phyloP scores from a whole-genome alignment of 352 stramenopile genomes.

The Peronospora tabacina region DNA sequence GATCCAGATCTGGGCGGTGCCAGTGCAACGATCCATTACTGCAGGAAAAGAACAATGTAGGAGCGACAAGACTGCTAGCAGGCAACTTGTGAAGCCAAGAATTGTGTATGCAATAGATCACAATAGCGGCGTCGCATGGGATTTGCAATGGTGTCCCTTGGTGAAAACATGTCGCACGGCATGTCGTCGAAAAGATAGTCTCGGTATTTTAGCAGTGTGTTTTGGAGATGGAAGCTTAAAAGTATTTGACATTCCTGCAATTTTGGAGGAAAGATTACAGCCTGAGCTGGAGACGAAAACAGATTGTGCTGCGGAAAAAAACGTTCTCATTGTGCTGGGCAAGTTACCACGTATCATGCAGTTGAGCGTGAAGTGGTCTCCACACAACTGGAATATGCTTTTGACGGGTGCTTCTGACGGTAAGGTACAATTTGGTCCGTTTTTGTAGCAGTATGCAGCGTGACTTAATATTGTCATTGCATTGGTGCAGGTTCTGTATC shows the following conservation, averaged over 20 bases:
- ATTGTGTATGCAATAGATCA: conserved; percentile 77
- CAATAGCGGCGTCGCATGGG: conserved; percentile 64
- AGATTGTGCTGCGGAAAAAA: conserved; percentile 34
- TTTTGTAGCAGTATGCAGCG: background rate
- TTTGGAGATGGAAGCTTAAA: conserved; percentile 72
- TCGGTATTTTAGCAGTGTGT: conserved; percentile 59
- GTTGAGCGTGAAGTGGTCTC: conserved; percentile 69
- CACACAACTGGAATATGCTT: conserved; percentile 57
- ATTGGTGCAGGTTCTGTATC: conserved; percentile 49
- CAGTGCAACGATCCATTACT: conserved; percentile 22
- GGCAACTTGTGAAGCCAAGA: conserved; percentile 26
- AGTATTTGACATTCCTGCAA: conserved; percentile 55
- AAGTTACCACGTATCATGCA: conserved; percentile 46
- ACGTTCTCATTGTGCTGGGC: conserved; percentile 38
- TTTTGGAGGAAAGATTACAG: conserved; percentile 34
- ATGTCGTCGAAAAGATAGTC: conserved; percentile 16
- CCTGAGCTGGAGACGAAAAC: conserved; percentile 8
- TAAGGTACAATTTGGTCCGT: conserved; percentile 13
- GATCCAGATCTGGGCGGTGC: conserved; percentile 75
- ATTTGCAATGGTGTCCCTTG: conserved; percentile 70
- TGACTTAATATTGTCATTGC: conserved; percentile 1
- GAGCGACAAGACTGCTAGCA: background rate
- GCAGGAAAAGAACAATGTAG: background rate
- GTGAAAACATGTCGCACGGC: conserved; percentile 33
- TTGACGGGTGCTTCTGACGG: conserved; percentile 75